A percentile compares a stretch with the other conserved stretches of the same genome.
Conservation (phyloP, 2,329 filamentous ascomycete species). For the Trichophyton equinum region DNA sequence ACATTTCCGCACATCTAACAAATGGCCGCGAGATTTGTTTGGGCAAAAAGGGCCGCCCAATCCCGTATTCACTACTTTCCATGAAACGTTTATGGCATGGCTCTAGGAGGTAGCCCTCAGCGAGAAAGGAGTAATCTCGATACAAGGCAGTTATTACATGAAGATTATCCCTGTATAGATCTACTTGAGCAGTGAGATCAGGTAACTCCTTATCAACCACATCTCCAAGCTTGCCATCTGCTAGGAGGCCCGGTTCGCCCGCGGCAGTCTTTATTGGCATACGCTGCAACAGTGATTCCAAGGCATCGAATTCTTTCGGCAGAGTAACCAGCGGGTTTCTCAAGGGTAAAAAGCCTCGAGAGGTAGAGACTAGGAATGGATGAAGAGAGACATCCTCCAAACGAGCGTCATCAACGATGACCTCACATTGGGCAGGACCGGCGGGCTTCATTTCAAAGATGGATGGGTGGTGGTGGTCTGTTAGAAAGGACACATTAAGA, state of each 20-base stretch:
- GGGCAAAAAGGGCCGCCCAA: not conserved
- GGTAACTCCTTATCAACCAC: not conserved
- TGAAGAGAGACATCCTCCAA: not conserved
- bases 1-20: not conserved
- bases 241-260: not conserved
- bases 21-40: not conserved
- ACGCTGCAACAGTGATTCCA: not conserved
- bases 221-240: not conserved
- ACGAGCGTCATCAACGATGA: not conserved
- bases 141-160: not conserved
- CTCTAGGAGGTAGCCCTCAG: not conserved
- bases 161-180: not conserved
- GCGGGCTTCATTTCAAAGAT: not conserved
- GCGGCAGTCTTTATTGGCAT: not conserved
- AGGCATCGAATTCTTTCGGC: not conserved
- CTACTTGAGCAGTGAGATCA: not conserved
- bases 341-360: not conserved
- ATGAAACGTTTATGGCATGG: constrained; percentile 1
- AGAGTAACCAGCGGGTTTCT: not conserved
- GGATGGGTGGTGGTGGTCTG: not conserved
- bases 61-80: not conserved
- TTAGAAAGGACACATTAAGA: not conserved
- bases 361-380: not conserved
- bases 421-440: not conserved
- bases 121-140: constrained; percentile 2